phyloP scores from a whole-genome alignment of 768 basidiomycete species.

The Lepiota brunneoincarnata region DNA sequence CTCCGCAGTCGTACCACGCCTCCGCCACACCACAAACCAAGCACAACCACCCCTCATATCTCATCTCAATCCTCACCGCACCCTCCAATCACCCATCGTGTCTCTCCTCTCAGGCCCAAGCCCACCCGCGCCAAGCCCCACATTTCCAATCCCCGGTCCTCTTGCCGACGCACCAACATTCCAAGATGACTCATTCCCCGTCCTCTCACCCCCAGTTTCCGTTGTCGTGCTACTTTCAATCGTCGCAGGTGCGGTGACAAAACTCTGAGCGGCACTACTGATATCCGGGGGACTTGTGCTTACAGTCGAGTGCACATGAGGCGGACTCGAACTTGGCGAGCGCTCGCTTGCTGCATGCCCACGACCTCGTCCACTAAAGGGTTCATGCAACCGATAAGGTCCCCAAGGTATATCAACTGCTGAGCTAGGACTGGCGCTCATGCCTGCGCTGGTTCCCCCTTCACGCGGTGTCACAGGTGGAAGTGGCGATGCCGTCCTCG shows the following conservation, averaged over 20 bases:
- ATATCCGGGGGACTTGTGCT: slow-evolving; percentile 53
- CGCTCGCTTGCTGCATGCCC: background rate
- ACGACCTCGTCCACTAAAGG: slow-evolving; percentile 20
- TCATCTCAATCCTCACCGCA: slow-evolving; percentile 1
- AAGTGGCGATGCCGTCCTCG: slow-evolving; percentile 5
- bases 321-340: slow-evolving; percentile 7
- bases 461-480: slow-evolving; percentile 16
- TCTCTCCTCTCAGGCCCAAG: slow-evolving; percentile 3
- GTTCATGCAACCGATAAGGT: slow-evolving; percentile 16
- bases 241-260: slow-evolving; percentile 64
- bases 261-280: slow-evolving; percentile 68
- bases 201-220: slow-evolving; percentile 40
- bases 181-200: slow-evolving; percentile 29
- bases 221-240: slow-evolving; percentile 52
- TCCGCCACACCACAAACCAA: background rate
- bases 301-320: slow-evolving; percentile 12
- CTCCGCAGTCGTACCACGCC: slow-evolving; percentile 9
- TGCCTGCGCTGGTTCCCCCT: slow-evolving; percentile 13
- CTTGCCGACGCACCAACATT: slow-evolving; percentile 19
- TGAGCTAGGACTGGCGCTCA: background rate
- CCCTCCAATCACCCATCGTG: slow-evolving; percentile 11
- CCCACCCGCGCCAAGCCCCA: slow-evolving; percentile 5
- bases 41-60: no score
- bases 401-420: slow-evolving; percentile 22
- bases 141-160: slow-evolving; percentile 8